These are phyloP conservation scores for Dactylonectria estremocensis DNA, from an alignment of 2,329 filamentous ascomycete genomes.

Conservation along the genomic window DNA sequence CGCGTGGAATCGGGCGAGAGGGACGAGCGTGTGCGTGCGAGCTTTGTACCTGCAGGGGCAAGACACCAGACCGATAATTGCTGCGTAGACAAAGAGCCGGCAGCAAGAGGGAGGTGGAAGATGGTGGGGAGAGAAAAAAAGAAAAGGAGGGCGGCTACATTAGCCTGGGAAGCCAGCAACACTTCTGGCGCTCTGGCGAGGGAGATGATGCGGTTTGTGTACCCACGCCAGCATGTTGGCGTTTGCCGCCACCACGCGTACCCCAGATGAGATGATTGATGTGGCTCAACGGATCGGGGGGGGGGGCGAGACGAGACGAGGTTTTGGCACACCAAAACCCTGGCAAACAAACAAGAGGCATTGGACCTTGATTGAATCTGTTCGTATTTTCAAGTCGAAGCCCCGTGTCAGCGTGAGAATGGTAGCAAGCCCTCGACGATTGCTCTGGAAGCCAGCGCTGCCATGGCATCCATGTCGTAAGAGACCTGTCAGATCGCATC, in stretches of 20 bases:
- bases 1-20: constrained; percentile 7
- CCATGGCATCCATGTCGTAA: constrained; percentile 4
- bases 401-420: too few species aligned
- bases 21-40: constrained; percentile 8
- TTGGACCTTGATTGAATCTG: constrained; percentile 6
- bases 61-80: constrained; percentile 6
- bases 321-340: neutral
- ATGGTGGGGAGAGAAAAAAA: neutral
- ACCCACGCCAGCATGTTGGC: neutral
- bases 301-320: neutral
- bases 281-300: constrained; percentile 6
- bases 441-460: neutral
- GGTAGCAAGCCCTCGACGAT: neutral
- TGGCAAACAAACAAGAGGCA: constrained; percentile 10
- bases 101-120: neutral
- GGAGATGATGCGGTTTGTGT: constrained; percentile 4
- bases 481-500: constrained; percentile 20
- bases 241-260: constrained; percentile 5
- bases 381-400: neutral
- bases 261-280: neutral
- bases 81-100: neutral
- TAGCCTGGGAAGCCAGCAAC: neutral
- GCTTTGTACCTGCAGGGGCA: constrained; percentile 20
- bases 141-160: neutral
- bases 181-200: neutral